These are phyloP conservation scores for Borealophlyctis nickersoniae DNA, from an alignment of 192 early-diverging fungal genomes.

Conservation along the genomic window DNA sequence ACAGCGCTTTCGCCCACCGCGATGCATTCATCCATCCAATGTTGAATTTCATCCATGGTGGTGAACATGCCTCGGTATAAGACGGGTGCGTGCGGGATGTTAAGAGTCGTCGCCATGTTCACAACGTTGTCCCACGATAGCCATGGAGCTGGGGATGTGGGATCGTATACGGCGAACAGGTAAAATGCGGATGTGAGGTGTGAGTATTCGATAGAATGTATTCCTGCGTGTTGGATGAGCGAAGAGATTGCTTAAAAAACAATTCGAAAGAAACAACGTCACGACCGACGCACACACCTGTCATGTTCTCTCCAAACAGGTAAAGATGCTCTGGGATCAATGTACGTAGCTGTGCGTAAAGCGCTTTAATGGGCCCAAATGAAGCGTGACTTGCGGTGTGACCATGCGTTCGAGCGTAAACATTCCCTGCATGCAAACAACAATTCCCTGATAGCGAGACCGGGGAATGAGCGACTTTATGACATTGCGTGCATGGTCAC, in stretches of 20 bases:
- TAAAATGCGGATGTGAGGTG: not conserved
- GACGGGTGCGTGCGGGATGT: not conserved
- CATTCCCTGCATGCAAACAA: not conserved
- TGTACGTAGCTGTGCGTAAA: not conserved
- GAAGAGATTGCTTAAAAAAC: too few relatives aligned
- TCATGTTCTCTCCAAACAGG: not conserved
- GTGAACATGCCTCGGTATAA: not conserved
- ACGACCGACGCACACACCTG: not conserved
- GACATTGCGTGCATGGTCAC: too few relatives aligned
- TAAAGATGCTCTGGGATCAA: not conserved
- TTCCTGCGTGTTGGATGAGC: too few relatives aligned
- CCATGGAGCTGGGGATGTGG: not conserved
- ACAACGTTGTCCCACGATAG: not conserved
- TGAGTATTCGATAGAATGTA: not conserved
- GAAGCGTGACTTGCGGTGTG: not conserved
- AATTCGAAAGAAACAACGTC: too few relatives aligned
- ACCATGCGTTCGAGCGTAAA: not conserved
- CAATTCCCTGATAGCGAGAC: not conserved
- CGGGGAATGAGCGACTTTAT: not conserved
- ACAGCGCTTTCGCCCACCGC: not conserved
- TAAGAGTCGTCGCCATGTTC: not conserved
- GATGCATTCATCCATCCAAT: not conserved
- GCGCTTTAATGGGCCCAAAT: not conserved
- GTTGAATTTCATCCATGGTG: not conserved
- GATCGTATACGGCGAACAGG: not conserved